Base-by-base conservation (phyloP, 345 rosid species). In the Moricandia arvensis region DNA sequence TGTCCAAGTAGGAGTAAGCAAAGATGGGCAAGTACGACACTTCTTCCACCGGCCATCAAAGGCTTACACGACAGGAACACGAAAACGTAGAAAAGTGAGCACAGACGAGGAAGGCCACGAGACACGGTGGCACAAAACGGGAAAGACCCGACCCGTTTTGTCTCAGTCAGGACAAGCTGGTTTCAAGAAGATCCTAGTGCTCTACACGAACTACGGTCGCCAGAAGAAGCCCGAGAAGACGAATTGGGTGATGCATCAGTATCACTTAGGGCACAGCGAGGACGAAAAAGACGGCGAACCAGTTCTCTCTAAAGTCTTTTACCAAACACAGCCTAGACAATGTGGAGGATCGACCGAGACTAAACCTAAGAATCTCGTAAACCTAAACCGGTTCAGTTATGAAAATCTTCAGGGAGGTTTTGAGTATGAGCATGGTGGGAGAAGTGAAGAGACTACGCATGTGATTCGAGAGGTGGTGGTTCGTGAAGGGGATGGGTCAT, bases 241-340 rank as follows among this genome's bases (percentile, higher is more conserved):
- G 35, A 90, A 84, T 78, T 93, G 98, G 98, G 97, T 93, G 33
- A 93, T 93, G 96, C 98, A 93, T 76, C 98, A 93, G 68, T 93
- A 91, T 78, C 98, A 93, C 75, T 85, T 91, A 45, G 98, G 98
- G 31, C 66, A 80, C 77, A 80, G 80, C 29, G 96, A 90, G 68
- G 97, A 93, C 38, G 97, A 93, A 75, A 93, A 86, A 80, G 94
- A 93, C 35, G 97, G 98, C 2, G 98, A 93, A 62, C 75, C 90
- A 0, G 98, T 89, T 5, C 81, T 76, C 26, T 93, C 98, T 1
- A 93, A 93, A 81, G 91, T 93, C n/a, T 93, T 93, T 85, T 90
- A 86, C 83, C 97, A 93, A 83, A 93, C 98, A 54, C 97, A 90
- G 61, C 97, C 98, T 54, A 87, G 95, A 61, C 95, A 89, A 77